phyloP scores from a whole-genome alignment of 768 basidiomycete species.

The Tricholoma bakamatsutake region DNA sequence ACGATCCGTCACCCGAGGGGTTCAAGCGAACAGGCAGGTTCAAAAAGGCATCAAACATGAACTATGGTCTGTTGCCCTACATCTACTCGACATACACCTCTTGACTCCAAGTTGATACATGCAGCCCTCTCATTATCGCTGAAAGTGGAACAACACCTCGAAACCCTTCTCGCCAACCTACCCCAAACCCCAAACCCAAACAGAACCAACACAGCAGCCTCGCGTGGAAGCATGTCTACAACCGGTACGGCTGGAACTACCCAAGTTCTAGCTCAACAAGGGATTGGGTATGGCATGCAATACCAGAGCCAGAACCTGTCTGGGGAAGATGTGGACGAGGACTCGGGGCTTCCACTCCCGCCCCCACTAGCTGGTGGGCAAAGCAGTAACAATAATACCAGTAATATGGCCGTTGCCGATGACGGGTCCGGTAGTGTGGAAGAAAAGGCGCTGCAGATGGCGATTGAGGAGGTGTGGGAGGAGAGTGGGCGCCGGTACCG shows the following conservation, averaged over 20 bases:
- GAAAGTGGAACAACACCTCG: slow-evolving; percentile 47
- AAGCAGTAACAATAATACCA: not conserved
- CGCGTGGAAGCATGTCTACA: not conserved
- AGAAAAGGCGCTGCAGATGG: slow-evolving; percentile 65
- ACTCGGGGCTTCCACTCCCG: not conserved
- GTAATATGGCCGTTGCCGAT: slow-evolving; percentile 15
- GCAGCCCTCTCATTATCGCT: slow-evolving; percentile 58
- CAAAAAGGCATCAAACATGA: slow-evolving; percentile 94
- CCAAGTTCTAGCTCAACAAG: not conserved
- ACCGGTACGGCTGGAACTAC: not conserved
- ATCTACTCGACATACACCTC: not conserved
- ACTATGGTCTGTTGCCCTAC: slow-evolving; percentile 45
- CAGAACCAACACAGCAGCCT: slow-evolving; percentile 11
- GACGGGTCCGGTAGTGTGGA: slow-evolving; percentile 42
- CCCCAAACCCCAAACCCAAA: not conserved
- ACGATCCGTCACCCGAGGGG: slow-evolving; percentile 46
- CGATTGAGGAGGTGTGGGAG: slow-evolving; percentile 64
- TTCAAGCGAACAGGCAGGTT: slow-evolving; percentile 77
- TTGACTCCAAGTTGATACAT: slow-evolving; percentile 3
- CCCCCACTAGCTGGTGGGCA: too few relatives aligned
- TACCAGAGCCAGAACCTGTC: slow-evolving; percentile 16
- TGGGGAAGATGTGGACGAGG: not conserved
- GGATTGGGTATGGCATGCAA: not conserved
- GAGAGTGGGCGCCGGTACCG: slow-evolving; percentile 46
- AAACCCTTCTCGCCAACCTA: slow-evolving; percentile 28